Conservation (phyloP, 345 rosid genomes). For the Gossypium anomalum region DNA sequence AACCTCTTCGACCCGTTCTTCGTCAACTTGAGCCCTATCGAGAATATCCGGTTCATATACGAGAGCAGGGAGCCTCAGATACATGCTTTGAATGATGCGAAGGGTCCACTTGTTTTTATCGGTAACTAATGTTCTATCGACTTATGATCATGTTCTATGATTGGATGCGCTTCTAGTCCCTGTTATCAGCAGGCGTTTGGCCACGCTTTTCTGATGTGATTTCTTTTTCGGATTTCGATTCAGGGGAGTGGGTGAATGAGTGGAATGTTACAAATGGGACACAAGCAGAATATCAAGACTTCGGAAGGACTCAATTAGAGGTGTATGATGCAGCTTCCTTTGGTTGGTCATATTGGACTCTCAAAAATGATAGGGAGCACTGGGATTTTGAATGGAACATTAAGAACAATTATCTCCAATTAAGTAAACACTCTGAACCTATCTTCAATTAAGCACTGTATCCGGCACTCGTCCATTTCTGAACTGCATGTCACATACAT, state of each 20-base stretch:
- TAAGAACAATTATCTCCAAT: conserved; percentile 48
- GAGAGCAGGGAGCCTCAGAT: conserved; percentile 53
- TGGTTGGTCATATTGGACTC: conserved; percentile 79
- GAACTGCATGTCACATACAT: neutral
- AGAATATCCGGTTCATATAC: conserved; percentile 49
- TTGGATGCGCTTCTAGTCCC: neutral
- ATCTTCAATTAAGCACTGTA: neutral
- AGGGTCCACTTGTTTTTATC: conserved; percentile 56
- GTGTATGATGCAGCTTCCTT: conserved; percentile 65
- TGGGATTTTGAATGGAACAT: conserved; percentile 87
- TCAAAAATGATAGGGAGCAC: conserved; percentile 61
- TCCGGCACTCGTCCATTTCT: neutral
- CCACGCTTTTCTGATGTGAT: neutral
- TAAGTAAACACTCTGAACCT: conserved; percentile 37
- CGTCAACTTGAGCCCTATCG: conserved; percentile 45
- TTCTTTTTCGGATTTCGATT: conserved; percentile 2
- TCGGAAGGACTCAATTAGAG: conserved; percentile 57
- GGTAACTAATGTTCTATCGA: conserved; percentile 28
- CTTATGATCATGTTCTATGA: neutral
- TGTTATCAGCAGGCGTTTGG: neutral
- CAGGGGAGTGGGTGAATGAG: conserved; percentile 85
- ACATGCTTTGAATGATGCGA: conserved; percentile 40
- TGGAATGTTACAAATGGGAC: conserved; percentile 56
- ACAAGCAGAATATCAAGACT: conserved; percentile 54
- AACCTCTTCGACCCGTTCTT: conserved; percentile 58